These are phyloP conservation scores for Dothiorella sarmentorum DNA, from an alignment of 2,329 filamentous ascomycete genomes.

Conservation along the genomic window DNA sequence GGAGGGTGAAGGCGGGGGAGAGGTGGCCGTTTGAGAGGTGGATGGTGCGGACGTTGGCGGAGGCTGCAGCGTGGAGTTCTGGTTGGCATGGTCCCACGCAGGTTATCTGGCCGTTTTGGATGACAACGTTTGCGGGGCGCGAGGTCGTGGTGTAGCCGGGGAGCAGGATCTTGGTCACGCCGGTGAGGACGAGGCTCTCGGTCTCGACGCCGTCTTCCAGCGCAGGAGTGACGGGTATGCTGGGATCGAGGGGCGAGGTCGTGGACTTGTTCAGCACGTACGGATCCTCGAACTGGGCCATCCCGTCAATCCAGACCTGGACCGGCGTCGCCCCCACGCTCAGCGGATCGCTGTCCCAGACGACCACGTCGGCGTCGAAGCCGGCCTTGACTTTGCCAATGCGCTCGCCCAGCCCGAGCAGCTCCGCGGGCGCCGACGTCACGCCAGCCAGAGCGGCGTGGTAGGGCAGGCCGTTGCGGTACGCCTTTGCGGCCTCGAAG, in stretches of 20 bases:
- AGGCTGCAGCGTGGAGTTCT: slow-evolving; percentile 42
- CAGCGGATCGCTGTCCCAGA: slow-evolving; percentile 45
- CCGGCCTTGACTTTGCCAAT: slow-evolving; percentile 41
- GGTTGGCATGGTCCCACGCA: slow-evolving; percentile 55
- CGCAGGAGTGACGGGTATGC: slow-evolving; percentile 39
- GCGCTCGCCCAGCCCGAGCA: slow-evolving; percentile 38
- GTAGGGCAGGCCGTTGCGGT: slow-evolving; percentile 41
- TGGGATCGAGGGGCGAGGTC: slow-evolving; percentile 36
- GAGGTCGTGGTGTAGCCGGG: no score
- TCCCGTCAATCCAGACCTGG: slow-evolving; percentile 44
- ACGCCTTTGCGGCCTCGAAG: slow-evolving; percentile 52
- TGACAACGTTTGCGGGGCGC: slow-evolving; percentile 47
- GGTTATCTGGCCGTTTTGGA: slow-evolving; percentile 52
- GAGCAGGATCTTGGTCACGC: slow-evolving; percentile 53
- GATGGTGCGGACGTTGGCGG: slow-evolving; percentile 40
- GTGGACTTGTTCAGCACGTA: slow-evolving; percentile 26
- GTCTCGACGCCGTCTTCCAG: slow-evolving; percentile 33
- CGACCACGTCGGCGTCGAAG: slow-evolving; percentile 43
- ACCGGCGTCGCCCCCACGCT: slow-evolving; percentile 38
- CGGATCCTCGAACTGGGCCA: slow-evolving; percentile 38
- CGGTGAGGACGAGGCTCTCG: slow-evolving; percentile 53
- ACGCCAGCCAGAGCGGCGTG: slow-evolving; percentile 41
- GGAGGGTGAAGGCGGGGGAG: slow-evolving; percentile 58
- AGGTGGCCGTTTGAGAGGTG: slow-evolving; percentile 58
- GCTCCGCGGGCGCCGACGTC: slow-evolving; percentile 39